Conservation (phyloP, 1,284 basidiomycete genomes). For the Papiliotrema laurentii region DNA sequence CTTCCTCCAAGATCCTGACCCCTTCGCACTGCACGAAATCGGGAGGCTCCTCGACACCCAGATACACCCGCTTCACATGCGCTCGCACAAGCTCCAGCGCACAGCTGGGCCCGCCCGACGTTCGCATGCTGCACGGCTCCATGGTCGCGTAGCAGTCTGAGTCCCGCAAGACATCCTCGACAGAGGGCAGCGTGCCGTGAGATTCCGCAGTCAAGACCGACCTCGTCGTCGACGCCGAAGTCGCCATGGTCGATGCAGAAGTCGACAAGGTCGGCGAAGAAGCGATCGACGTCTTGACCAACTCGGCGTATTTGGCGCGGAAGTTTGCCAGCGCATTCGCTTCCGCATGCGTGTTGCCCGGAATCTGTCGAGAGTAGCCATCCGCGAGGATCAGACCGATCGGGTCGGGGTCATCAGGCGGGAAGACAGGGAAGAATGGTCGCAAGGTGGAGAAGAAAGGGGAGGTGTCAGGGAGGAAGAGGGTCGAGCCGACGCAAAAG, state of each 20-base stretch:
- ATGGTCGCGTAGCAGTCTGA: conserved; percentile 77
- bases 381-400: conserved; percentile 60
- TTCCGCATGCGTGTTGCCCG: conserved; percentile 96
- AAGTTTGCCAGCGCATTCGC: conserved; percentile 87
- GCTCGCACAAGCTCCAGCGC: conserved; percentile 76
- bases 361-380: conserved; percentile 87
- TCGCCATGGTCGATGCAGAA: no score
- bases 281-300: conserved; percentile 3
- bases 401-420: conserved; percentile 7
- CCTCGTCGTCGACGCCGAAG: no score
- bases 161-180: conserved; percentile 54
- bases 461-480: conserved; percentile 55
- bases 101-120: conserved; percentile 82
- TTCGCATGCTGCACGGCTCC: conserved; percentile 90
- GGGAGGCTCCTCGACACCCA: conserved; percentile 87
- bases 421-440: conserved; percentile 27
- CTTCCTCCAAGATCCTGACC: conserved; percentile 65
- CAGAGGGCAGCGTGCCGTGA: conserved; percentile 26
- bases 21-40: conserved; percentile 96
- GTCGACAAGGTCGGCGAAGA: no score
- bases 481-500: conserved; percentile 90
- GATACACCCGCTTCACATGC: conserved; percentile 69
- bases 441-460: conserved; percentile 40
- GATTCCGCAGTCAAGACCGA: not conserved
- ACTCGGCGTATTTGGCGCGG: conserved; percentile 46